These are phyloP conservation scores for Citrullus mucosospermus DNA, from an alignment of 306 rosid species.

Conservation along the genomic window DNA sequence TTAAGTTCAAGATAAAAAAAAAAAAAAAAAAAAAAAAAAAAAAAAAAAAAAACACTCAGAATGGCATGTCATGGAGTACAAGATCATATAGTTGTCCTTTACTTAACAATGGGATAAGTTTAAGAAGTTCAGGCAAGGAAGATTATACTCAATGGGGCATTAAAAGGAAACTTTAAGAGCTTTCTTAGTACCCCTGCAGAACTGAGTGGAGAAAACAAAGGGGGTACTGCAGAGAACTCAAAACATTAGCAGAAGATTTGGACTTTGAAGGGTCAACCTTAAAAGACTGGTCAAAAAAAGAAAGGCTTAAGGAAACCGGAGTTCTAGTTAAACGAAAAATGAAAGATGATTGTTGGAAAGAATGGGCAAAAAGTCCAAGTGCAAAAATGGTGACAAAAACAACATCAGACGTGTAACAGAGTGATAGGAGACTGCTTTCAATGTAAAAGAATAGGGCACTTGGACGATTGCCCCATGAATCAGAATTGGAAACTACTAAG, in stretches of 20 bases:
- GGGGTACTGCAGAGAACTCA: background rate
- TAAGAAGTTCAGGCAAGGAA: too few species aligned
- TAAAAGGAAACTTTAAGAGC: too few species aligned
- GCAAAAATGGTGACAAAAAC: too few species aligned
- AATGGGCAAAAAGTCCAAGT: too few species aligned
- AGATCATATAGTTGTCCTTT: background rate
- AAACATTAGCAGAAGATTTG: background rate
- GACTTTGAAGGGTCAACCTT: background rate
- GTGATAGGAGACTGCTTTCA: background rate
- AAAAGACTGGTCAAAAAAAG: background rate
- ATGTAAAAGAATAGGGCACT: background rate
- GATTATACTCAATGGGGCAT: too few species aligned
- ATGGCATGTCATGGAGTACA: background rate
- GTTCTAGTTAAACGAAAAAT: too few species aligned
- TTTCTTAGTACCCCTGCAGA: too few species aligned
- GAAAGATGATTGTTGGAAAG: too few species aligned
- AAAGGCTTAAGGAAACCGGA: too few species aligned
- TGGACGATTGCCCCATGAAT: background rate
- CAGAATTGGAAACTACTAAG: background rate
- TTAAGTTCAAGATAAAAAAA: too few species aligned
- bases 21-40: background rate
- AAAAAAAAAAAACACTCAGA: background rate
- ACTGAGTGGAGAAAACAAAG: too few species aligned
- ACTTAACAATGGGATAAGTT: background rate
- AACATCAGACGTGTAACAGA: background rate